Evolutionary conservation across 23 red algal genomes (phyloP), one percentile per base, ranked within the genome.

Genomic region (Gracilariopsis chorda): DNA sequence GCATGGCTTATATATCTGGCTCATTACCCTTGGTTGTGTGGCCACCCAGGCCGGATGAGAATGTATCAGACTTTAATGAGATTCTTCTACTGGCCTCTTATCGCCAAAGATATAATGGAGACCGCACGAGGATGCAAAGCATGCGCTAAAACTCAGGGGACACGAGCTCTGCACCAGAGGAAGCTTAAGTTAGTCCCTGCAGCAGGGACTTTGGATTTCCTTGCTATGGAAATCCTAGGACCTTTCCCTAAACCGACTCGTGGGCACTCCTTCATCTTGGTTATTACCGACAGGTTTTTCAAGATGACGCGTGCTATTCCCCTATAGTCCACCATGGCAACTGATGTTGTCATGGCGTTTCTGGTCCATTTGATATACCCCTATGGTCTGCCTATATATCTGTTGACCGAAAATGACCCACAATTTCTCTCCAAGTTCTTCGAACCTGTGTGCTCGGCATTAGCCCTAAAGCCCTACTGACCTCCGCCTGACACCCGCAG

Each of bases 231-330:
- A 16, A 55, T 55, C 13, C 24, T 78, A 20, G 73, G 73, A 78
- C 73, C 73, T 11, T 27, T 78, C 20, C 43, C 73, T 16, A 42
- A 78, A 42, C 40, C 73, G 17, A n/a, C 37, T 11, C 14, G 23
- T 11, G 73, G 73, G 11, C 40, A 78, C 43, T 39, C 20, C 32
- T 78, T 51, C 73, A 41, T 78, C 32, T n/a, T 78, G 36, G 43
- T 78, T 16, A 78, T 78, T 21, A 20, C 28, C 19, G 73, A 78
- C 36, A 23, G 73, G 10, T 78, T 44, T 52, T 48, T 11, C 10
- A 78, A 78, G 73, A n/a, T 41, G 36, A 78, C 73, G 14, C 73
- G 24, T 20, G 43, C 73, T 39, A 78, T 78, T 55, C 73, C 43
- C 9, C 11, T 52, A 10, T 23, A 78, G 43, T 17, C 14, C 14